A percentile compares a stretch with the other conserved stretches of the same genome.
Evolutionary conservation across 768 basidiomycete species (phyloP).

Genomic region (Rhodocollybia butyracea): DNA sequence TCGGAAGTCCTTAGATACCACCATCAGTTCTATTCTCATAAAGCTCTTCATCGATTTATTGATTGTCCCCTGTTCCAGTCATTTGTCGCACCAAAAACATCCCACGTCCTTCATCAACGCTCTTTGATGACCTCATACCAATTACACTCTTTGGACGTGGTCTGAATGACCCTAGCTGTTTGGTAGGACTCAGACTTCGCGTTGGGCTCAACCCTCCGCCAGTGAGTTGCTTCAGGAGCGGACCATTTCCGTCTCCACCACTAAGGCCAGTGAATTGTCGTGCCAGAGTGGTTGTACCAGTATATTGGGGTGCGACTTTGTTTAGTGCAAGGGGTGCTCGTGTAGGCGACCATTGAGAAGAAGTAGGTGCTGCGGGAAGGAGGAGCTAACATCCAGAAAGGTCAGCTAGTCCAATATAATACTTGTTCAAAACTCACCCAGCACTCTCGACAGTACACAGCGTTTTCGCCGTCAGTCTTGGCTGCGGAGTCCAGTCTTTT

Average conservation of each 20-base stretch:
- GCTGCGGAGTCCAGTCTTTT: conserved; percentile 84
- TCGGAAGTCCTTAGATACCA: not conserved
- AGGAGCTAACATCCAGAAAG: conserved; percentile 41
- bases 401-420: not conserved
- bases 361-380: conserved; percentile 47
- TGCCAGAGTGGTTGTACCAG: conserved; percentile 70
- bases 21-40: not conserved
- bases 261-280: conserved; percentile 71
- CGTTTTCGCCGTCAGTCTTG: conserved; percentile 63
- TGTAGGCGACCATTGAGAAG: conserved; percentile 52
- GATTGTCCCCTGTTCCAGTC: conserved; percentile 49
- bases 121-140: conserved; percentile 60
- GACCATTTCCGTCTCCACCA: conserved; percentile 32
- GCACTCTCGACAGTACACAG: conserved; percentile 85
- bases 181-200: conserved; percentile 73
- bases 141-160: conserved; percentile 79
- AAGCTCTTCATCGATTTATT: not conserved
- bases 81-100: conserved; percentile 78
- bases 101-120: conserved; percentile 66
- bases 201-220: conserved; percentile 20
- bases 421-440: conserved; percentile 43
- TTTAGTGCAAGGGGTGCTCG: conserved; percentile 43
- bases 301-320: conserved; percentile 52
- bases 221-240: conserved; percentile 29
- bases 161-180: conserved; percentile 49